Evolutionary conservation across 2,329 filamentous ascomycete species (phyloP).

Genomic region (Sporothrix mexicana): DNA sequence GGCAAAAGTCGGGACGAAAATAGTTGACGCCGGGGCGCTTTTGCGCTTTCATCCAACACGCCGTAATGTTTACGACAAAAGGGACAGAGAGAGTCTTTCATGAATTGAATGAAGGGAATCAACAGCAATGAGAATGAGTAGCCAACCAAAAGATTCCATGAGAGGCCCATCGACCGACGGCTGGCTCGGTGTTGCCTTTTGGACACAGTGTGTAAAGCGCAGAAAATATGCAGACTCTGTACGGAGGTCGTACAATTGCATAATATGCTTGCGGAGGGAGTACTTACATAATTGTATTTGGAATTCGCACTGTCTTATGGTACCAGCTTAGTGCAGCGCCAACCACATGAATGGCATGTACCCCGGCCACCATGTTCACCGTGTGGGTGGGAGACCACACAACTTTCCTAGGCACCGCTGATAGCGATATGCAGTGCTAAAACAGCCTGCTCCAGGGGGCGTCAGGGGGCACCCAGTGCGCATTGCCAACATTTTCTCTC

Average conservation of each 20-base stretch:
- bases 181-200: conserved; percentile 22
- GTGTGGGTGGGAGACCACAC: background rate
- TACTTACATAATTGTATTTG: too few species aligned
- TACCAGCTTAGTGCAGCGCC: conserved; percentile 11
- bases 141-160: background rate
- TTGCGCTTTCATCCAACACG: too few species aligned
- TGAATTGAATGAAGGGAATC: background rate
- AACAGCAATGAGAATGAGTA: background rate
- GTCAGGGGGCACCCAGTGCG: background rate
- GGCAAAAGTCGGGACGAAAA: conserved; percentile 12
- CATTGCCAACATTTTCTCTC: background rate
- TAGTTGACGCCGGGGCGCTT: too few species aligned
- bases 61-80: too few species aligned
- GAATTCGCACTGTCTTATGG: conserved; percentile 11
- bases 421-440: conserved; percentile 21
- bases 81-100: too few species aligned
- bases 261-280: too few species aligned
- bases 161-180: conserved; percentile 18
- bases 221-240: too few species aligned
- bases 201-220: background rate
- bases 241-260: too few species aligned
- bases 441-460: background rate
- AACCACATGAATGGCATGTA: conserved; percentile 9
- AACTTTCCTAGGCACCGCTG: background rate
- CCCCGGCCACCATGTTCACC: conserved; percentile 14